These are phyloP conservation scores for Colletotrichum shisoi DNA, from an alignment of 2,329 filamentous ascomycete genomes.

Conservation along the genomic window DNA sequence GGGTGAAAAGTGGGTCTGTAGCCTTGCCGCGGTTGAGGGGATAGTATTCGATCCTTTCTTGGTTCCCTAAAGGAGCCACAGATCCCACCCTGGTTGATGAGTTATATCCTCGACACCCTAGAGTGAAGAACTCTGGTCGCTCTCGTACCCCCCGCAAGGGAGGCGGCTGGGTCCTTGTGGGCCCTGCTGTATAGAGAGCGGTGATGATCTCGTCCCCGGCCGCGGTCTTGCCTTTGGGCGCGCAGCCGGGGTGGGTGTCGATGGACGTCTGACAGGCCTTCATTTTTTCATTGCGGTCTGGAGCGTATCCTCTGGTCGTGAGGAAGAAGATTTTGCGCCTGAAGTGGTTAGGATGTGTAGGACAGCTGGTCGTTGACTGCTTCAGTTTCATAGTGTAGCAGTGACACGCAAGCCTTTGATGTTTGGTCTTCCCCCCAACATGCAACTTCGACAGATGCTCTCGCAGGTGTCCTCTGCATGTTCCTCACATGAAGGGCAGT, in stretches of 20 bases:
- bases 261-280: conserved; percentile 86
- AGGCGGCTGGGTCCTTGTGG: conserved; percentile 55
- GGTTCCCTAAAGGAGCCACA: conserved; percentile 92
- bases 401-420: too few relatives aligned
- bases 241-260: conserved; percentile 79
- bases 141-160: conserved; percentile 69
- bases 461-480: too few relatives aligned
- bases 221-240: conserved; percentile 78
- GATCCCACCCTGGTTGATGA: conserved; percentile 97
- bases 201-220: conserved; percentile 92
- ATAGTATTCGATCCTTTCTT: conserved; percentile 94
- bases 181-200: conserved; percentile 77
- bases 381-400: too few relatives aligned
- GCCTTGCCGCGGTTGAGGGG: too few relatives aligned
- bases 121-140: conserved; percentile 77
- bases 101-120: conserved; percentile 83
- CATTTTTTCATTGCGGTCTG: conserved; percentile 61
- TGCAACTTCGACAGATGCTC: too few relatives aligned
- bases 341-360: not conserved
- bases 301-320: conserved; percentile 55
- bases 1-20: not conserved
- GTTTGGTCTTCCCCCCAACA: too few relatives aligned
- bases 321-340: conserved; percentile 58
- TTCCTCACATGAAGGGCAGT: too few relatives aligned
- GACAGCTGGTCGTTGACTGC: not conserved